Conservation (phyloP, 1,139 yeast genomes). For the Hanseniaspora gamundiae region DNA sequence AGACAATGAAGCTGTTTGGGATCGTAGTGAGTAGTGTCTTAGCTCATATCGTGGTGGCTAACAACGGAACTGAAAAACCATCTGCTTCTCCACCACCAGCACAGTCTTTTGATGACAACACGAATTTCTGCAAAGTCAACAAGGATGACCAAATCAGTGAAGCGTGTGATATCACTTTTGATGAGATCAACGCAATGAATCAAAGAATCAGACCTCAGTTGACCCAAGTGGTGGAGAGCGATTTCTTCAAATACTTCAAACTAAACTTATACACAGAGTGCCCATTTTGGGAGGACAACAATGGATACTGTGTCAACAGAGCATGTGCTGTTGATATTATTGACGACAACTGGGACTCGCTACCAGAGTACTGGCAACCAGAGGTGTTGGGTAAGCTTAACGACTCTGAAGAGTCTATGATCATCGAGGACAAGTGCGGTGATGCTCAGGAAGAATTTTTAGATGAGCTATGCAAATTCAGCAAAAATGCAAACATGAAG, state of each 20-base stretch:
- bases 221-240: conserved; percentile 44
- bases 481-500: conserved; percentile 9
- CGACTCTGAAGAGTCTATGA: conserved; percentile 22
- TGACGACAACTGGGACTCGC: conserved; percentile 43
- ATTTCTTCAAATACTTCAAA: conserved; percentile 78
- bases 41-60: too few relatives aligned
- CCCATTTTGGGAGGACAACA: conserved; percentile 76
- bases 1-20: too few relatives aligned
- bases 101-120: background rate
- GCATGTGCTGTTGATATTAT: conserved; percentile 88
- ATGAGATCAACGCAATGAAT: conserved; percentile 42
- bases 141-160: conserved; percentile 23
- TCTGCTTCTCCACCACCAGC: background rate
- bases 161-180: conserved; percentile 37
- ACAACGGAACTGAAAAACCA: too few relatives aligned
- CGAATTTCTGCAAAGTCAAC: conserved; percentile 25
- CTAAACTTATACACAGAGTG: conserved; percentile 79
- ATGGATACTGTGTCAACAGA: conserved; percentile 75
- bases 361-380: conserved; percentile 66
- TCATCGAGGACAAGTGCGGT: conserved; percentile 15
- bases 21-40: too few relatives aligned
- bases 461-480: conserved; percentile 19
- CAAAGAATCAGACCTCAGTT: conserved; percentile 40
- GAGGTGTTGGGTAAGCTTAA: conserved; percentile 52
- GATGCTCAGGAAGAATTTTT: conserved; percentile 25